Evolutionary conservation across 495 filamentous ascomycete genomes (phyloP), one percentile per base, ranked within the genome.

Genomic region (Durotheca rogersii): DNA sequence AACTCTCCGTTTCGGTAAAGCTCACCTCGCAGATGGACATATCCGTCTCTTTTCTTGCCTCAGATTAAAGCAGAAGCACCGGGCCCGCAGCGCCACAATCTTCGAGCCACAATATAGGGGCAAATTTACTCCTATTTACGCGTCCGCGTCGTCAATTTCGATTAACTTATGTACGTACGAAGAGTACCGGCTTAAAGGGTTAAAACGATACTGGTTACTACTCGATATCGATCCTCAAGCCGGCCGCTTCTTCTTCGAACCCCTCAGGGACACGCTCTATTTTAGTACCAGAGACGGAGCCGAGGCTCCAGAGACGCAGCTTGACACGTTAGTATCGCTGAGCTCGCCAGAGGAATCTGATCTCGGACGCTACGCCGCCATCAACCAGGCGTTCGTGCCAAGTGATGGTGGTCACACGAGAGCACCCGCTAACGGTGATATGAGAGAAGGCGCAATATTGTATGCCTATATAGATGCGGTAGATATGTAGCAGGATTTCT

Each of bases 181-280:
- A 15, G 64, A 67, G 39, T 56, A 61, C 14, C 61, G 64, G 35
- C 20, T 18, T 6, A 52, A 62, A 30, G 61, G 51, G 7, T 21
- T 58, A 39, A 51, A 38, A 42, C 41, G 44, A 25, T 65, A 64
- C 38, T 31, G 23, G 21, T 49, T 50, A 17, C 20, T 44, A 25
- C 58, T 67, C 16, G 48, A 50, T n/a, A 23, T 53, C 7, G 36
- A 38, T 16, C 47, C 52, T 3, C 21, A 38, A 3, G 15, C 42
- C 11, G 51, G 53, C 31, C 55, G 48, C 15, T 33, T 60, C 16
- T 48, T 36, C 44, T 53, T 67, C 21, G 55, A 67, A 29, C 46
- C 55, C 6, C 12, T 34, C 9, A 38, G 34, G 39, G 64, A 67
- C 41, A 47, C 53, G 7, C 61, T 67, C 11, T 67, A 67, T 47